These are phyloP conservation scores for Coleophoma cylindrospora DNA, from an alignment of 2,329 filamentous ascomycete species.

Conservation along the genomic window DNA sequence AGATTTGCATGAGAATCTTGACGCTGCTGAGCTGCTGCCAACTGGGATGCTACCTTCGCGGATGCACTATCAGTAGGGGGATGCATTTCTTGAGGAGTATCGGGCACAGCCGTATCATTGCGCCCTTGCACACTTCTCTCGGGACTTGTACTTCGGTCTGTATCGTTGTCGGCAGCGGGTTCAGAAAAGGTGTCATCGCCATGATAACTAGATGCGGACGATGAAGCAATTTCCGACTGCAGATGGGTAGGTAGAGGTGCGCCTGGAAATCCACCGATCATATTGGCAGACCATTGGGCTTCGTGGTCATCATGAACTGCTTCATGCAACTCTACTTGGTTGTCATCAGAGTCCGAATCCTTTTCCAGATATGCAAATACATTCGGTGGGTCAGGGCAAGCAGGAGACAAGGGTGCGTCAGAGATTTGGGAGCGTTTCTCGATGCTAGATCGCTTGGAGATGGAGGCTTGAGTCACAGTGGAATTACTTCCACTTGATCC, in stretches of 20 bases:
- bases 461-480: constrained; percentile 32
- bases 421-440: constrained; percentile 12
- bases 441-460: constrained; percentile 13
- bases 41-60: constrained; percentile 22
- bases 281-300: constrained; percentile 11
- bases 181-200: constrained; percentile 30
- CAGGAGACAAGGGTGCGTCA: constrained; percentile 20
- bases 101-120: constrained; percentile 7
- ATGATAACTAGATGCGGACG: constrained; percentile 23
- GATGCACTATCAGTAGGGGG: constrained; percentile 15
- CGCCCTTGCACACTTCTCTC: constrained; percentile 32
- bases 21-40: constrained; percentile 24
- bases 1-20: constrained; percentile 18
- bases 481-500: constrained; percentile 36
- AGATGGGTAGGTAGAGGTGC: constrained; percentile 6
- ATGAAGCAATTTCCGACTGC: constrained; percentile 23
- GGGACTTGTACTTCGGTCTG: constrained; percentile 39
- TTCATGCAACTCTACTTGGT: constrained; percentile 1
- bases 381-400: constrained; percentile 22
- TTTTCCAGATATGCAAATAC: constrained; percentile 20
- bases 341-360: constrained; percentile 4
- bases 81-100: constrained; percentile 1
- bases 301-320: constrained; percentile 4
- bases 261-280: constrained; percentile 4
- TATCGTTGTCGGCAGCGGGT: constrained; percentile 31